Percentiles rank a stretch among this genome's conserved stretches.
phyloP scores from a whole-genome alignment of 768 basidiomycete genomes.

The Suillus hirtellus region DNA sequence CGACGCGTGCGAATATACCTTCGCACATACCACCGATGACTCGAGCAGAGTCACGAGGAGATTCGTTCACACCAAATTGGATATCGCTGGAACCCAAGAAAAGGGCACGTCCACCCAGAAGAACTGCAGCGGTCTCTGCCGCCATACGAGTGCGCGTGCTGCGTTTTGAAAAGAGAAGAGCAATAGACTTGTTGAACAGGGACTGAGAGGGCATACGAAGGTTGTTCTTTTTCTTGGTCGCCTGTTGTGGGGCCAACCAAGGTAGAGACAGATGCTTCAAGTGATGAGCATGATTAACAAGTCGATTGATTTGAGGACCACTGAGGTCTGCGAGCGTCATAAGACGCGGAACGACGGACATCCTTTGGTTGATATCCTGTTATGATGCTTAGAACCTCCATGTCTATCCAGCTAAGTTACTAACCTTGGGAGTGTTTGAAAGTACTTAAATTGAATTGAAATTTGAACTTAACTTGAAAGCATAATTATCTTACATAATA shows the following conservation, averaged over 20 bases:
- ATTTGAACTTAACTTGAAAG: background rate
- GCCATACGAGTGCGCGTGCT: constrained; percentile 90
- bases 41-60: constrained; percentile 74
- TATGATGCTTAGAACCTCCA: background rate
- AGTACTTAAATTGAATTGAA: background rate
- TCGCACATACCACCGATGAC: constrained; percentile 95
- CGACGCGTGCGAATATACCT: constrained; percentile 96
- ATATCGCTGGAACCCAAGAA: constrained; percentile 91
- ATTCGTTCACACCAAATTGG: constrained; percentile 96
- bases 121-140: constrained; percentile 75
- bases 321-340: constrained; percentile 89
- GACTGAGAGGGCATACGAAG: constrained; percentile 71
- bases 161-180: constrained; percentile 89
- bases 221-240: constrained; percentile 31
- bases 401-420: background rate
- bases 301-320: constrained; percentile 65
- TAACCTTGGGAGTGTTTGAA: background rate
- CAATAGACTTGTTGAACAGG: constrained; percentile 80
- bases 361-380: constrained; percentile 7
- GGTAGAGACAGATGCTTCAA: constrained; percentile 66
- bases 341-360: constrained; percentile 59
- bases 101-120: constrained; percentile 87
- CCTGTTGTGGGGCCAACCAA: constrained; percentile 59
- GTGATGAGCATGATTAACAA: constrained; percentile 62
- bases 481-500: constrained; percentile 5